Conservation (phyloP, 2,329 filamentous ascomycete genomes). For the Balansia obtecta region DNA sequence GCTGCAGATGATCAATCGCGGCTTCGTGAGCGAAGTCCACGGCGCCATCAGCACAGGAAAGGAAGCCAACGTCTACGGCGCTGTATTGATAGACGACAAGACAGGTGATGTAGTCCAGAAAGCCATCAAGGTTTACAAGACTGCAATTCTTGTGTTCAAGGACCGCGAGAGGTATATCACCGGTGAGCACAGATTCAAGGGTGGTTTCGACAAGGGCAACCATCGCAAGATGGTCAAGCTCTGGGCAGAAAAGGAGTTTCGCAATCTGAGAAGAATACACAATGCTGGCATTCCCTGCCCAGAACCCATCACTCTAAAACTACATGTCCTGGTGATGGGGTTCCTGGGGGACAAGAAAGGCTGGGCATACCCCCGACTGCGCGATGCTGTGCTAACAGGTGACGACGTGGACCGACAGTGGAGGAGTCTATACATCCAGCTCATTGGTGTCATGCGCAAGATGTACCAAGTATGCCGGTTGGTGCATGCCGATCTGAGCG, state of each 20-base stretch:
- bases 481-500: constrained; percentile 91
- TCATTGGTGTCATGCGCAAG: constrained; percentile 78
- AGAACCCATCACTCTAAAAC: constrained; percentile 74
- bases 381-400: constrained; percentile 66
- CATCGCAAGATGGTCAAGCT: constrained; percentile 96
- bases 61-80: constrained; percentile 96
- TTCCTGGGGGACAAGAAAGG: constrained; percentile 84
- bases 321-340: constrained; percentile 92
- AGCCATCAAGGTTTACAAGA: constrained; percentile 99
- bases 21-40: constrained; percentile 80
- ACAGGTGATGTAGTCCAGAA: constrained; percentile 51
- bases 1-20: constrained; percentile 88
- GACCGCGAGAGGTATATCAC: constrained; percentile 93
- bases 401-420: constrained; percentile 61
- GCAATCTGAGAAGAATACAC: constrained; percentile 79
- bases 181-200: constrained; percentile 83
- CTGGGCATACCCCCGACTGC: constrained; percentile 75
- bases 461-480: constrained; percentile 88
- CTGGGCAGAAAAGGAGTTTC: constrained; percentile 98
- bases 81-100: constrained; percentile 49
- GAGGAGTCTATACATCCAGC: constrained; percentile 66
- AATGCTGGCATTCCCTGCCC: constrained; percentile 79
- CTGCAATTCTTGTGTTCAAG: constrained; percentile 93
- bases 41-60: constrained; percentile 94
- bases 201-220: constrained; percentile 86